phyloP scores from a whole-genome alignment of 2,329 filamentous ascomycete genomes.

The Xylaria sp. region DNA sequence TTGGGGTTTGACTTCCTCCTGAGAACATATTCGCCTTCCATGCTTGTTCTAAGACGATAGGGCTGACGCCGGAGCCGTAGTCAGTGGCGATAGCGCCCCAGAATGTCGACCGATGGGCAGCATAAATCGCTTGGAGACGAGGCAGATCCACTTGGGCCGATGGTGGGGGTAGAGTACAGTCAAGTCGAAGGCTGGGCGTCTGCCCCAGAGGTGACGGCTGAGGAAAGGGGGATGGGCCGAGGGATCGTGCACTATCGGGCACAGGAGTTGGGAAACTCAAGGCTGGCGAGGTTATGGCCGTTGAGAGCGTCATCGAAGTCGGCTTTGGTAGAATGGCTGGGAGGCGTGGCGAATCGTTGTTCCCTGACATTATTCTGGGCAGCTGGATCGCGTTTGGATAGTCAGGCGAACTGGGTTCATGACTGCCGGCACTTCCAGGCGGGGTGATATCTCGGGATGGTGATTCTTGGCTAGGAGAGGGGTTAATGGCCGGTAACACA shows the following conservation, averaged over 20 bases:
- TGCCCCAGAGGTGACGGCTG: constrained; percentile 54
- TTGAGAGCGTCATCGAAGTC: constrained; percentile 58
- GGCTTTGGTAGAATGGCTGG: constrained; percentile 75
- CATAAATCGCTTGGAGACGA: constrained; percentile 76
- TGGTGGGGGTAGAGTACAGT: constrained; percentile 62
- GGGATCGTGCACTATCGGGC: constrained; percentile 55
- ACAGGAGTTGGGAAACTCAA: constrained; percentile 55
- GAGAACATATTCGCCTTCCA: constrained; percentile 65
- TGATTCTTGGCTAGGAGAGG: constrained; percentile 62
- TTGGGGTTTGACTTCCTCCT: constrained; percentile 56
- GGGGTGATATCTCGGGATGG: constrained; percentile 62
- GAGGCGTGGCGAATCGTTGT: constrained; percentile 60
- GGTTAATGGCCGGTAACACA: constrained; percentile 57
- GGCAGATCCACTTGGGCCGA: constrained; percentile 66
- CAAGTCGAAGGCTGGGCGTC: constrained; percentile 65
- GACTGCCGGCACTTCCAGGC: constrained; percentile 57
- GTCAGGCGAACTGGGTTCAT: constrained; percentile 57
- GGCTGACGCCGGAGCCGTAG: constrained; percentile 72
- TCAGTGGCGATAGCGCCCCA: constrained; percentile 78
- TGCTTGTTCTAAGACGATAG: constrained; percentile 74
- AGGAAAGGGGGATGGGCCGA: constrained; percentile 58
- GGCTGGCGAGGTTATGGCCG: constrained; percentile 50
- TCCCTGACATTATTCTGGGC: constrained; percentile 62
- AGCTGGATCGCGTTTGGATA: constrained; percentile 59
- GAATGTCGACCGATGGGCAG: constrained; percentile 74